Evolutionary conservation across 257 asterid species (phyloP).

Genomic region (Solanum pennellii): DNA sequence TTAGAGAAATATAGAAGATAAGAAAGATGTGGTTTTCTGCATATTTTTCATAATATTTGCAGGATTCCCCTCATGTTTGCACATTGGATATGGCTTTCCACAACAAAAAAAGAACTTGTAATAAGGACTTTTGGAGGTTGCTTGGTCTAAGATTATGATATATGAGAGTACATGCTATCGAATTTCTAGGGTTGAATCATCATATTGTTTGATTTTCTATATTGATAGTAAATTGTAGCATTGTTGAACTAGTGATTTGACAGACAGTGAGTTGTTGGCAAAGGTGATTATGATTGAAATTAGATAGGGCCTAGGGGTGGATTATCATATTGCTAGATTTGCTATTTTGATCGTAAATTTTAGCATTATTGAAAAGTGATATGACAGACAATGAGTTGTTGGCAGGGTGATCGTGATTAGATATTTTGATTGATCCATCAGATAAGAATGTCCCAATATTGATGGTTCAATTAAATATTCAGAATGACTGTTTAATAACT

Average conservation of each 20-base stretch:
- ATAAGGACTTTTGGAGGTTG: background rate
- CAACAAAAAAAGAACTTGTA: background rate
- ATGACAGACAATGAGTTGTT: background rate
- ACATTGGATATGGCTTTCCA: background rate
- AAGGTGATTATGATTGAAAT: background rate
- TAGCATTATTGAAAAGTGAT: background rate
- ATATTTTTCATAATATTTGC: background rate
- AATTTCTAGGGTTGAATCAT: background rate
- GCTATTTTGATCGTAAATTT: background rate
- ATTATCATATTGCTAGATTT: background rate
- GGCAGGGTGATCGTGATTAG: background rate
- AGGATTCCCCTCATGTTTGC: background rate
- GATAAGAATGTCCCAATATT: background rate
- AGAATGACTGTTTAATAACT: background rate
- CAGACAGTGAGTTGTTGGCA: background rate
- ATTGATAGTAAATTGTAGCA: background rate
- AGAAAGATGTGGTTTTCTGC: background rate
- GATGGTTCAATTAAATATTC: background rate
- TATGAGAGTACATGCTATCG: background rate
- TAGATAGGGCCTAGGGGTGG: background rate
- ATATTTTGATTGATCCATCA: background rate
- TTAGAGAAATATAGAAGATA: background rate
- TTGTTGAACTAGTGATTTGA: background rate
- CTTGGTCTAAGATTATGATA: background rate
- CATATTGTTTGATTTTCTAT: background rate